phyloP scores from a whole-genome alignment of 139 green algal species.

The Chlorella sp. region DNA sequence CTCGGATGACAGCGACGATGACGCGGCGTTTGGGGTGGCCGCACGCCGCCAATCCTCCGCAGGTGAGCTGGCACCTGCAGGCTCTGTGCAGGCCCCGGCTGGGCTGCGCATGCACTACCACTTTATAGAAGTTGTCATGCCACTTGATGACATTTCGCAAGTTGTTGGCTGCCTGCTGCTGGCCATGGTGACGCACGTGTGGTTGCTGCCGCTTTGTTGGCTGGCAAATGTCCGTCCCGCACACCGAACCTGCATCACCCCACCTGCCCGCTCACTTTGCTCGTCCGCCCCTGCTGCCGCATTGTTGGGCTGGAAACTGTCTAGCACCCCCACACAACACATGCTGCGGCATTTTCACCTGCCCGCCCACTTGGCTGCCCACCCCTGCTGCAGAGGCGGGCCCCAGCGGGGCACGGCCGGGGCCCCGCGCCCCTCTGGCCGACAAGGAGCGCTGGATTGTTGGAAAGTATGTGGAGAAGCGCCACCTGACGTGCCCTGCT shows the following conservation, averaged over 20 bases:
- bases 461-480: constrained; percentile 43
- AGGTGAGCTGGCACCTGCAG: background rate
- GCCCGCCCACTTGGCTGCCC: background rate
- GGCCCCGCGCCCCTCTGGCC: constrained; percentile 3
- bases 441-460: constrained; percentile 42
- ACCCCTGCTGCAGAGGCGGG: background rate
- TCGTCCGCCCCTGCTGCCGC: background rate
- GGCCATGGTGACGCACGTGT: background rate
- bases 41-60: constrained; percentile 4
- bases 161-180: background rate
- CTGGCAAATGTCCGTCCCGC: no score
- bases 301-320: background rate
- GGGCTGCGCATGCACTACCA: background rate
- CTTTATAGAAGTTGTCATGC: background rate
- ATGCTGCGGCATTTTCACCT: background rate
- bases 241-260: background rate
- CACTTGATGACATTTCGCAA: background rate
- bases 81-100: background rate
- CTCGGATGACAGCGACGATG: constrained; percentile 31
- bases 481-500: background rate
- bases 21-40: background rate
- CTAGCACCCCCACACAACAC: background rate
- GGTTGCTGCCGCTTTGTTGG: background rate
- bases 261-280: background rate
- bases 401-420: background rate